Evolutionary conservation across 768 basidiomycete genomes (phyloP).

Genomic region (Mycena rosella): DNA sequence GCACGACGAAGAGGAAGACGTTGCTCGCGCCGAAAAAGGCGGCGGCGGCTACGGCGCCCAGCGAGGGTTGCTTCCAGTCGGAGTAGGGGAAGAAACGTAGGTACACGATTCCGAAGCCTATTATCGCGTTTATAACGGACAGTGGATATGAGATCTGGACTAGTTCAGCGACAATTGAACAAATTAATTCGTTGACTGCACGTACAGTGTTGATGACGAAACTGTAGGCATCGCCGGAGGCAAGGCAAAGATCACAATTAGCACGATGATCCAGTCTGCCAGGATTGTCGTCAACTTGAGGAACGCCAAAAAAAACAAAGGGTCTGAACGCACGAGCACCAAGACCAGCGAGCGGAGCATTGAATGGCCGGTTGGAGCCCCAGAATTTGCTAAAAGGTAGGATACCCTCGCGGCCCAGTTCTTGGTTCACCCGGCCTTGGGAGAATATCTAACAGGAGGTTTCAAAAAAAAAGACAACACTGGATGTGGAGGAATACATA

Average conservation of each 20-base stretch:
- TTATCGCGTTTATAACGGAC: conserved; percentile 66
- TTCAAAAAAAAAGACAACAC: background rate
- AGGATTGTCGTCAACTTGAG: too few relatives aligned
- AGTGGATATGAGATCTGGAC: conserved; percentile 70
- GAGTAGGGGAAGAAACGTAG: conserved; percentile 67
- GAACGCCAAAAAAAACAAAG: conserved; percentile 61
- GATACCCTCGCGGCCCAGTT: conserved; percentile 78
- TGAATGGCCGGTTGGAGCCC: conserved; percentile 77
- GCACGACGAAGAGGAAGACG: conserved; percentile 68
- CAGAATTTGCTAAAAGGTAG: conserved; percentile 75
- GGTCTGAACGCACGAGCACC: conserved; percentile 73
- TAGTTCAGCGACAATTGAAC: conserved; percentile 52
- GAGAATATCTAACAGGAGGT: too few relatives aligned
- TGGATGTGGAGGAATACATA: conserved; percentile 51
- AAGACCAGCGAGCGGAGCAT: conserved; percentile 72
- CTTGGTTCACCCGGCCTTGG: conserved; percentile 75
- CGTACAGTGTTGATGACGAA: conserved; percentile 70
- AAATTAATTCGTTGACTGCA: background rate
- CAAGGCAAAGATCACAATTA: too few relatives aligned
- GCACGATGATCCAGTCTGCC: too few relatives aligned
- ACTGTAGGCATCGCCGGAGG: conserved; percentile 79
- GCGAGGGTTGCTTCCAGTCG: conserved; percentile 75
- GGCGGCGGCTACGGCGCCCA: conserved; percentile 60
- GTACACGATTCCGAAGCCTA: conserved; percentile 72
- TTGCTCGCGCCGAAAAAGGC: conserved; percentile 73